Base-by-base conservation (phyloP, 2,329 filamentous ascomycete genomes). In the Penicillium sp. region DNA sequence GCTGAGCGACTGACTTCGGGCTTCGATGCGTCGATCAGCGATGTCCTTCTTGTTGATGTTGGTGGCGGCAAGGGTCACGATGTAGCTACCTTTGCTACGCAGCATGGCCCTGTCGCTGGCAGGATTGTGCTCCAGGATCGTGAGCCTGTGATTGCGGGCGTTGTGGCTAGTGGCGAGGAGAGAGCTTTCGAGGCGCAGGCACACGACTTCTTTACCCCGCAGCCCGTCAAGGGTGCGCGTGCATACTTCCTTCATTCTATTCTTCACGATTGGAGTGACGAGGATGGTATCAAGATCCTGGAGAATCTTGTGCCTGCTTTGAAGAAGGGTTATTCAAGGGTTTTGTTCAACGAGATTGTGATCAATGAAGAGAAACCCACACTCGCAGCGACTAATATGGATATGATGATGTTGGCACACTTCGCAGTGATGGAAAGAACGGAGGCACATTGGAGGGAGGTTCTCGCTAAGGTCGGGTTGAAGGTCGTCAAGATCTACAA, bases 181-280 rank as follows among this genome's bases (percentile, higher is more conserved):
- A 38, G 27, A 30, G 31, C 44, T 13, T 58, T 58, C 19, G 56
- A 56, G 25, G 46, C 34, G 3, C 49, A 53, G 13, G 41, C 47
- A 10, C 57, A 56, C 30, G 45, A 59, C 18, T 58, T 59, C 34
- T 59, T 59, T 29, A 58, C 55, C 0, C 41, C 49, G 2, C 57
- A 59, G 38, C 57, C 57, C 8, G 46, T 65, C 6, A 50, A 52
- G 14, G 54, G 48, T 18, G 62, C 62, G 22, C 57, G 58, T 19
- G 57, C 61, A 1, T 65, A 65, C 41, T 64, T 50, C n/a, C 51
- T 64, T n/a, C 60, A 56, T 39, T 55, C 55, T 18, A 57, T 64
- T 39, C 38, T 62, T 2, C 62, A 65, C 28, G 57, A 63, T 37
- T 65, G 60, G 51, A 48, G 56, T 19, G 59, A 64, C 22, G 53